These are phyloP conservation scores for Cudoniella acicularis DNA, from an alignment of 495 filamentous ascomycete species.

Conservation along the genomic window DNA sequence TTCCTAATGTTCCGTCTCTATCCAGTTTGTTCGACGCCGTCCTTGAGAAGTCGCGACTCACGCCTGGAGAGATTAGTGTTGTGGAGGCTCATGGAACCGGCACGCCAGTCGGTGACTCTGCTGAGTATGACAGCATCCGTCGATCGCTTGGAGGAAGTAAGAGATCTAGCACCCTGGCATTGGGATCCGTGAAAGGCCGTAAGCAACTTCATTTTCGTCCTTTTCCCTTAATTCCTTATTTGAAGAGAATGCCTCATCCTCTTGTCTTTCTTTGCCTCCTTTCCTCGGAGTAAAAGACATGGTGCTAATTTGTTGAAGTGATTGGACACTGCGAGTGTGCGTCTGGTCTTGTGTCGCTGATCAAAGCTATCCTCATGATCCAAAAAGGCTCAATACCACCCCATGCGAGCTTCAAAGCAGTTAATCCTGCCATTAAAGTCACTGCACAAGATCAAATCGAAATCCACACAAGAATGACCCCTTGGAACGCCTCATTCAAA, in stretches of 20 bases:
- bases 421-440: slow-evolving; percentile 40
- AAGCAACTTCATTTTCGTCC: no score
- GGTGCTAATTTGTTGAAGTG: no score
- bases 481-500: slow-evolving; percentile 33
- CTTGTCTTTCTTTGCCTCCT: no score
- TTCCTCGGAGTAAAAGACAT: no score
- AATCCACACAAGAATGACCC: slow-evolving; percentile 29
- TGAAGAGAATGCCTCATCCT: no score
- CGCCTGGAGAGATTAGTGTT: slow-evolving; percentile 40
- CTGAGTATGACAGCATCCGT: slow-evolving; percentile 55
- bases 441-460: slow-evolving; percentile 34
- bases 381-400: slow-evolving; percentile 71
- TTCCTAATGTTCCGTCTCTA: slow-evolving; percentile 54
- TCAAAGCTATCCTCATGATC: slow-evolving; percentile 86
- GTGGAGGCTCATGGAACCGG: slow-evolving; percentile 47
- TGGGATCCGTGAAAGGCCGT: slow-evolving; percentile 82
- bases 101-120: slow-evolving; percentile 57
- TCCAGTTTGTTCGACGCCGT: slow-evolving; percentile 47
- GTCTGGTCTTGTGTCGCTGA: slow-evolving; percentile 66
- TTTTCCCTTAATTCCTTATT: no score
- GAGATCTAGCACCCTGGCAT: slow-evolving; percentile 55
- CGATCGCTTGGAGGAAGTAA: slow-evolving; percentile 38
- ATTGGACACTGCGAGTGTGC: slow-evolving; percentile 88
- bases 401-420: slow-evolving; percentile 71
- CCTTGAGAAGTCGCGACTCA: slow-evolving; percentile 38